phyloP scores from a whole-genome alignment of 352 stramenopile genomes.

The Phytophthora cryptogea region DNA sequence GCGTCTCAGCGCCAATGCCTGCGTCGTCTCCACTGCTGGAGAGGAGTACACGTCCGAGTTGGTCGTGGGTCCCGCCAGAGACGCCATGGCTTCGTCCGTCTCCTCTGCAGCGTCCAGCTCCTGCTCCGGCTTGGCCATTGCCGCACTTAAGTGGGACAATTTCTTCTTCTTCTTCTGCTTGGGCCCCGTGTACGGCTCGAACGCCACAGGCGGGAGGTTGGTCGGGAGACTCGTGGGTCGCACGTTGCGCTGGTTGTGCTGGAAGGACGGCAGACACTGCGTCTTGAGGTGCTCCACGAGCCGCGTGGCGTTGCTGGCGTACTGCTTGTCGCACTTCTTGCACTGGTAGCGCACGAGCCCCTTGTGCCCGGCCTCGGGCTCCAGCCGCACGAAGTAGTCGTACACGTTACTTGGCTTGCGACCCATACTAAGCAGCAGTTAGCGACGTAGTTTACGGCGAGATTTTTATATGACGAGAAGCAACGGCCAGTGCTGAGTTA shows the following conservation, averaged over 20 bases:
- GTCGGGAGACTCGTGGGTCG: neutral
- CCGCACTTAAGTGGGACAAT: neutral
- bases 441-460: conserved; percentile 2
- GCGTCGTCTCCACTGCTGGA: conserved; percentile 14
- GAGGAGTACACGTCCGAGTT: conserved; percentile 13
- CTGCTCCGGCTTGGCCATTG: neutral
- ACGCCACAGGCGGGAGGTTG: neutral
- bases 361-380: conserved; percentile 64
- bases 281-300: conserved; percentile 80
- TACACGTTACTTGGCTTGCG: conserved; percentile 88
- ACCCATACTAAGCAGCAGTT: conserved; percentile 43
- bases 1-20: conserved; percentile 45
- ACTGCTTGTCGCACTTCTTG: conserved; percentile 90
- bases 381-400: conserved; percentile 81
- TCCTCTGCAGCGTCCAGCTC: conserved; percentile 3
- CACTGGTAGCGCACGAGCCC: conserved; percentile 84
- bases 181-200: conserved; percentile 2
- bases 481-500: neutral
- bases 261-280: conserved; percentile 72
- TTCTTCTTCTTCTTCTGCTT: conserved; percentile 11
- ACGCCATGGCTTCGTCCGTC: conserved; percentile 17
- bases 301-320: conserved; percentile 82
- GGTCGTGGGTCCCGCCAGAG: conserved; percentile 32
- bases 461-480: neutral
- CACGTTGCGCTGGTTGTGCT: conserved; percentile 75